Evolutionary conservation across 768 basidiomycete genomes (phyloP).

Genomic region (Boletus vinaceobasis): DNA sequence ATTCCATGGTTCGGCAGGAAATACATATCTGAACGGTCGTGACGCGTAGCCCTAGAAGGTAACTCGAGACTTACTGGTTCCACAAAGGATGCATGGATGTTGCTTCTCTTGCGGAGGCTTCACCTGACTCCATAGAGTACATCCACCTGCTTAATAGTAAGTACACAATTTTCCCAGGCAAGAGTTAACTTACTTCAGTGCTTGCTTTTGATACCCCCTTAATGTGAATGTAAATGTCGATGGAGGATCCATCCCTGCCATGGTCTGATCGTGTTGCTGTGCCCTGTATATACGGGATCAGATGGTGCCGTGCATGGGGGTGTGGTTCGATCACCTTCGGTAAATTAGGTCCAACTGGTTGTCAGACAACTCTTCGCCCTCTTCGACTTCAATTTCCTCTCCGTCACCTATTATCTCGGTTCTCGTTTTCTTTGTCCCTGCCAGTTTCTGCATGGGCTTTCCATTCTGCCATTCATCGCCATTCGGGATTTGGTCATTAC

Average conservation of each 20-base stretch:
- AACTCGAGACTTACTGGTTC: slow-evolving; percentile 65
- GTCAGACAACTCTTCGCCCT: slow-evolving; percentile 76
- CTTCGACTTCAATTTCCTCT: slow-evolving; percentile 81
- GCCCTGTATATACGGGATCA: slow-evolving; percentile 50
- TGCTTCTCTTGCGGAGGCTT: slow-evolving; percentile 63
- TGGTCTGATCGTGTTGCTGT: slow-evolving; percentile 69
- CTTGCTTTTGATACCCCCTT: slow-evolving; percentile 92
- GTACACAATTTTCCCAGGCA: not conserved
- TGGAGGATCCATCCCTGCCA: slow-evolving; percentile 81
- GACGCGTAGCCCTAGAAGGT: not conserved
- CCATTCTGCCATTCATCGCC: slow-evolving; percentile 38
- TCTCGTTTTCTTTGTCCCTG: slow-evolving; percentile 39
- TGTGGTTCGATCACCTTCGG: slow-evolving; percentile 52
- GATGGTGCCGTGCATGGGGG: not conserved
- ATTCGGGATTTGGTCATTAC: slow-evolving; percentile 29
- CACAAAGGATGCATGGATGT: slow-evolving; percentile 89
- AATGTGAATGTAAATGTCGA: slow-evolving; percentile 71
- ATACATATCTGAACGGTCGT: slow-evolving; percentile 56
- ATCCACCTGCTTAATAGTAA: slow-evolving; percentile 68
- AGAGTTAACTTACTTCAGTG: slow-evolving; percentile 53
- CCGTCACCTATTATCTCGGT: slow-evolving; percentile 77
- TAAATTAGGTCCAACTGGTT: slow-evolving; percentile 84
- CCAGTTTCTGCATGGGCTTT: slow-evolving; percentile 35
- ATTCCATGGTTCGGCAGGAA: slow-evolving; percentile 57
- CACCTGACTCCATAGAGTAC: slow-evolving; percentile 78